Percentiles rank a stretch among this genome's conserved stretches.
These are phyloP conservation scores for Helianthus tuberosus DNA, from an alignment of 129 eudicot genomes.

Conservation along the genomic window DNA sequence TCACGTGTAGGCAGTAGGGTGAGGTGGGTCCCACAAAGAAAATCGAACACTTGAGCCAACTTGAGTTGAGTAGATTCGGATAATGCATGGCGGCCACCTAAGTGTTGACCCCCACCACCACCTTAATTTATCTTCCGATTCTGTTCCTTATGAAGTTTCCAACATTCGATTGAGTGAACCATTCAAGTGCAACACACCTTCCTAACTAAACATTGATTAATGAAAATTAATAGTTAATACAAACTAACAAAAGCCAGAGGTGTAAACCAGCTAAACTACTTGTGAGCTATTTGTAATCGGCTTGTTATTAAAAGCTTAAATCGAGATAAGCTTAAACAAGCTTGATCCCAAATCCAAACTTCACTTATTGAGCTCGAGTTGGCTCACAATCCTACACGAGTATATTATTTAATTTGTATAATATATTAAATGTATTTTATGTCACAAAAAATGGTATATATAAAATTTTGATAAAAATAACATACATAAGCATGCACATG, in stretches of 20 bases:
- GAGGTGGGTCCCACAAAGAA: not conserved
- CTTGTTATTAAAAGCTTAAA: too few relatives aligned
- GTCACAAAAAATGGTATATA: too few relatives aligned
- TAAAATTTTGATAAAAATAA: too few relatives aligned
- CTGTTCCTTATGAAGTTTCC: not conserved
- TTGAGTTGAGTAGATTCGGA: constrained; percentile 35
- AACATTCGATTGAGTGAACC: constrained; percentile 1
- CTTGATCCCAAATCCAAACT: too few relatives aligned
- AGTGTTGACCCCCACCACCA: constrained; percentile 30
- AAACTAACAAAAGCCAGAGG: not conserved
- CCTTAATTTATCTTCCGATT: not conserved
- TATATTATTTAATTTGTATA: too few relatives aligned
- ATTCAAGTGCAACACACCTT: not conserved
- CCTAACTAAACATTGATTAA: not conserved
- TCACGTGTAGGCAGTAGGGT: constrained; percentile 7
- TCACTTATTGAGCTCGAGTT: too few relatives aligned
- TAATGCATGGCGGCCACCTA: constrained; percentile 32
- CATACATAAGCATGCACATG: too few relatives aligned
- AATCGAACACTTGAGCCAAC: constrained; percentile 13
- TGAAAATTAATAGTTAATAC: not conserved
- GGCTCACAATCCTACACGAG: too few relatives aligned
- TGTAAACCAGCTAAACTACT: too few relatives aligned
- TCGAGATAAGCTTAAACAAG: too few relatives aligned
- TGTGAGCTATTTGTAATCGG: too few relatives aligned
- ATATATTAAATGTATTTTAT: too few relatives aligned